Conservation (phyloP, 2,329 filamentous ascomycete genomes). For the Microcyclosporella mali region DNA sequence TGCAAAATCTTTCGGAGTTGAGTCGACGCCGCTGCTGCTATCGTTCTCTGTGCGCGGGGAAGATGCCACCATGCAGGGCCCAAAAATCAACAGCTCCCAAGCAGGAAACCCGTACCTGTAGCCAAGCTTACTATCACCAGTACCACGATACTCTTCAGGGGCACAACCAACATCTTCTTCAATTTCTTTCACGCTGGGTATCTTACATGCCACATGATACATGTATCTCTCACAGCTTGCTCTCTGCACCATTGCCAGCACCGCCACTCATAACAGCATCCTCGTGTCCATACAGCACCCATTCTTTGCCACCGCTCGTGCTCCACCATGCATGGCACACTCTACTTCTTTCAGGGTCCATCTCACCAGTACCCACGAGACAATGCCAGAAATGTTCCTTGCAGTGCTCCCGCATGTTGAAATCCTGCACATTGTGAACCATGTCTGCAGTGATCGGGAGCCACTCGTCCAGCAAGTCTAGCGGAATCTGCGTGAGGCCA, state of each 20-base stretch:
- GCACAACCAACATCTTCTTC: too few species aligned
- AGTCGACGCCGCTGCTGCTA: too few species aligned
- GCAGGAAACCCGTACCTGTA: too few species aligned
- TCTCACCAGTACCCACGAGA: constrained; percentile 64
- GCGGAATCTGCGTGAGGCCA: constrained; percentile 65
- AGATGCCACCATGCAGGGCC: too few species aligned
- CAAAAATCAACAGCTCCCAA: too few species aligned
- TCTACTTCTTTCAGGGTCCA: constrained; percentile 78
- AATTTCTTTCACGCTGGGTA: too few species aligned
- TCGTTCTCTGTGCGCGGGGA: too few species aligned
- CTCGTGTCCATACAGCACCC: constrained; percentile 45
- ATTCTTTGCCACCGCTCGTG: constrained; percentile 53
- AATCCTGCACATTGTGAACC: constrained; percentile 58
- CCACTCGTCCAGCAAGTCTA: constrained; percentile 71
- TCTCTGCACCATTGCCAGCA: constrained; percentile 6
- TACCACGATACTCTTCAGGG: too few species aligned
- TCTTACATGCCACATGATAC: too few species aligned
- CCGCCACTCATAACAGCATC: constrained; percentile 50
- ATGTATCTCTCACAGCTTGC: constrained; percentile 11
- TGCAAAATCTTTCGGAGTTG: too few species aligned
- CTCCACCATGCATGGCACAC: constrained; percentile 85
- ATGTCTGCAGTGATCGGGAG: constrained; percentile 64
- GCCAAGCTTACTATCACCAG: too few species aligned
- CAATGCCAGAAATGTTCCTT: constrained; percentile 73
- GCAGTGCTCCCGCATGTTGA: constrained; percentile 56